Percentiles rank a stretch among this genome's conserved stretches.
Evolutionary conservation across 2,329 filamentous ascomycete species (phyloP).

Genomic region (Phoma sp.): DNA sequence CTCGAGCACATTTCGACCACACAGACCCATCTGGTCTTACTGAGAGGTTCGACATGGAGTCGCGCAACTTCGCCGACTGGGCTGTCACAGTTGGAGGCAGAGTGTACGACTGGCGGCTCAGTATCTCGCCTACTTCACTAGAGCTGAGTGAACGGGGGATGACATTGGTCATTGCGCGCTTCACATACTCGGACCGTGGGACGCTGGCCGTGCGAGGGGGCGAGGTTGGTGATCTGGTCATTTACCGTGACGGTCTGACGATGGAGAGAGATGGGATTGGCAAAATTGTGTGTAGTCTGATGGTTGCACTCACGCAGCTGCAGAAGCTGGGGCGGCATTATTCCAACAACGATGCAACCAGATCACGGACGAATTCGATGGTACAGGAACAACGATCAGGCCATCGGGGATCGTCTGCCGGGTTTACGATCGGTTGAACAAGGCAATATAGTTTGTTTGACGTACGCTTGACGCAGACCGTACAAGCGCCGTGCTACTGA

Average conservation of each 20-base stretch:
- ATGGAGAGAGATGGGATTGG: slow-evolving; percentile 31
- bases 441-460: not conserved
- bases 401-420: slow-evolving; percentile 21
- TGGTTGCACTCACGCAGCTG: slow-evolving; percentile 36
- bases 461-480: not conserved
- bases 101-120: slow-evolving; percentile 36
- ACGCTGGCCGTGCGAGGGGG: slow-evolving; percentile 34
- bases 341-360: slow-evolving; percentile 19
- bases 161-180: slow-evolving; percentile 35
- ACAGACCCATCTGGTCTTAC: slow-evolving; percentile 12
- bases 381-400: slow-evolving; percentile 14
- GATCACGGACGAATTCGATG: slow-evolving; percentile 17
- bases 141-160: slow-evolving; percentile 26
- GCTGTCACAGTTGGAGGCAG: slow-evolving; percentile 18
- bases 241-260: slow-evolving; percentile 35
- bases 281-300: slow-evolving; percentile 34
- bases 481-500: not conserved
- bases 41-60: slow-evolving; percentile 32
- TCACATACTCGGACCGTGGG: slow-evolving; percentile 37
- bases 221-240: slow-evolving; percentile 34
- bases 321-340: slow-evolving; percentile 38
- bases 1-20: slow-evolving; percentile 36
- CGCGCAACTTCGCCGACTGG: slow-evolving; percentile 42
- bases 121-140: slow-evolving; percentile 31
- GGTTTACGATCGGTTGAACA: slow-evolving; percentile 14